Percentiles rank a stretch among this genome's conserved stretches.
Evolutionary conservation across 2,329 filamentous ascomycete species (phyloP).

Genomic region (Aureobasidium pullulans): DNA sequence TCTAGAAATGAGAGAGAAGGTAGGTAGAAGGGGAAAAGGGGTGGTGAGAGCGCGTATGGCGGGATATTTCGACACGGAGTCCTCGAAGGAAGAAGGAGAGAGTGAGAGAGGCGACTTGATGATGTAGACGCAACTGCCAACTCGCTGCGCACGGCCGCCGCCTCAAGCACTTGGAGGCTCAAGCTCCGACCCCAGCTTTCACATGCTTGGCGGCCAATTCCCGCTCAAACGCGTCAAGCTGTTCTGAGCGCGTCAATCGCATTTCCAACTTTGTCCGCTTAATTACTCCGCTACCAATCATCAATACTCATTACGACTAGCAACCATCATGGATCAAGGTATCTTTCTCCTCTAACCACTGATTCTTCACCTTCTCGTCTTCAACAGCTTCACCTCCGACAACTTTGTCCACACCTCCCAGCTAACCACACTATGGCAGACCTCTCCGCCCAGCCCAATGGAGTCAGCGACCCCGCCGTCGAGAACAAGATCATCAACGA

Average conservation of each 20-base stretch:
- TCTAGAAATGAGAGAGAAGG: conserved; percentile 2
- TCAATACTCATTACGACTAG: background rate
- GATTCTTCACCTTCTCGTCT: background rate
- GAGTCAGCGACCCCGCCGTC: conserved; percentile 31
- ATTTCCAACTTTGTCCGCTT: background rate
- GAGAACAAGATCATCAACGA: conserved; percentile 92
- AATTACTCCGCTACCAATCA: background rate
- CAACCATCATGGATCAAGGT: conserved; percentile 4
- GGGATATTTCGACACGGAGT: conserved; percentile 31
- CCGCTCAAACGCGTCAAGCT: conserved; percentile 1
- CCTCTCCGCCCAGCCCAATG: conserved; percentile 1
- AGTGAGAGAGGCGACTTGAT: background rate
- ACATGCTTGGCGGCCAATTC: background rate
- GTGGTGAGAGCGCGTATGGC: conserved; percentile 18
- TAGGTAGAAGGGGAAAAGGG: conserved; percentile 11
- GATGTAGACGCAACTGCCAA: background rate
- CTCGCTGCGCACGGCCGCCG: background rate
- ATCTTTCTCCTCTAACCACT: background rate
- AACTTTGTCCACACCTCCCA: background rate
- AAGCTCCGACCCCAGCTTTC: background rate
- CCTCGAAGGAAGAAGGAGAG: conserved; percentile 24
- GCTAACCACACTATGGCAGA: conserved; percentile 16
- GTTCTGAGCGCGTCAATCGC: background rate
- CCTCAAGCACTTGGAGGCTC: background rate
- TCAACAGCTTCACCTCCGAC: background rate